These are phyloP conservation scores for Pinus taeda DNA, from an alignment of 75 land plant genomes.

Conservation along the genomic window DNA sequence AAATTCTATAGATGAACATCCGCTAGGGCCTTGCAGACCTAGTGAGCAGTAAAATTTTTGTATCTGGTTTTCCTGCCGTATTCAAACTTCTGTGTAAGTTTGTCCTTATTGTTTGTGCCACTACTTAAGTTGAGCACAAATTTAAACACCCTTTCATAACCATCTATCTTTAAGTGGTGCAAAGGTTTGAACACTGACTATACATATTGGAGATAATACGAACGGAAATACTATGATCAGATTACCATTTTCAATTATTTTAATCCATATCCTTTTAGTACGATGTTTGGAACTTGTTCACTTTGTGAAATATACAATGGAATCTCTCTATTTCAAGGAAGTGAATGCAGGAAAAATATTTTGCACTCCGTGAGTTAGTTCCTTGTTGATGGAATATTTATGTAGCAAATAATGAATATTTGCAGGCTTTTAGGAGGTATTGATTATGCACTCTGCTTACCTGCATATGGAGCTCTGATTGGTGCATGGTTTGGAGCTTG, in stretches of 20 bases:
- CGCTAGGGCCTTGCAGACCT: not conserved
- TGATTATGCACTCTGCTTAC: conserved; percentile 78
- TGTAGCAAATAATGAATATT: not conserved
- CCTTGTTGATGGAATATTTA: not conserved
- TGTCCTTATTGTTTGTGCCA: not conserved
- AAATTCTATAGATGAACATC: not conserved
- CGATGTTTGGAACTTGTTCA: not conserved
- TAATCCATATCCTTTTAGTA: not conserved
- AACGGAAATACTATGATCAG: not conserved
- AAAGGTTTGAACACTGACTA: too few species aligned
- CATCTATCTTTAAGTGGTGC: too few species aligned
- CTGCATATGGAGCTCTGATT: conserved; percentile 91
- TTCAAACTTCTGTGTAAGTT: not conserved
- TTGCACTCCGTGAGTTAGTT: not conserved
- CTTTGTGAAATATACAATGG: not conserved
- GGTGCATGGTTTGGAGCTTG: conserved; percentile 99
- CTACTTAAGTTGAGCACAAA: not conserved
- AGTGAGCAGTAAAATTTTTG: not conserved
- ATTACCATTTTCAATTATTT: not conserved
- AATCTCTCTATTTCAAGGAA: not conserved
- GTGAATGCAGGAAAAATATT: not conserved
- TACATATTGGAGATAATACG: not conserved
- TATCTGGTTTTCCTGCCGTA: not conserved
- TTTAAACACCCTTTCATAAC: not conserved
- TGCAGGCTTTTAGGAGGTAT: conserved; percentile 54